These are phyloP conservation scores for Anthoceros angustus DNA, from an alignment of 225 moss, liverwort and hornwort species.

Conservation along the genomic window DNA sequence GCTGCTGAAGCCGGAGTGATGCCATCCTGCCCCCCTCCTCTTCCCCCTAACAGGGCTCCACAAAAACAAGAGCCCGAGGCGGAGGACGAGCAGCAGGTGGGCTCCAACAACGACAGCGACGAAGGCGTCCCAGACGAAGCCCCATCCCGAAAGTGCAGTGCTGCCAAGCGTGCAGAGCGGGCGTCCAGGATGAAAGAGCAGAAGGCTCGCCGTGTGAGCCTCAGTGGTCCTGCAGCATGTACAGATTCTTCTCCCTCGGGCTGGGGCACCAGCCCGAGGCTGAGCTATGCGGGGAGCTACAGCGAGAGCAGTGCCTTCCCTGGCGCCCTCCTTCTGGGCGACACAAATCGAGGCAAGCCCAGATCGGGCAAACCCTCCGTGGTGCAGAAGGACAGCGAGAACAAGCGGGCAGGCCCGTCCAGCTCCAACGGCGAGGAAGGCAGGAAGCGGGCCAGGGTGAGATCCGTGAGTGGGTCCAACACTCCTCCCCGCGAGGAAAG, in stretches of 20 bases:
- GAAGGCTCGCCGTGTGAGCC: constrained; percentile 39
- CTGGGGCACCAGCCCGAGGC: constrained; percentile 9
- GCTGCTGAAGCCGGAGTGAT: background rate
- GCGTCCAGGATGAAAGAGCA: constrained; percentile 41
- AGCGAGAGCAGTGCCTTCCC: background rate
- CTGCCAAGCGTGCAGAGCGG: constrained; percentile 37
- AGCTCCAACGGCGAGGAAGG: constrained; percentile 6
- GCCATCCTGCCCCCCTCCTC: constrained; percentile 16
- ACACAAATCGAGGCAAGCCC: background rate
- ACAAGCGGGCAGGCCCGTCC: constrained; percentile 6
- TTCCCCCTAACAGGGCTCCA: constrained; percentile 24
- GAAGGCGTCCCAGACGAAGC: background rate
- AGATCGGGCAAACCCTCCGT: constrained; percentile 10
- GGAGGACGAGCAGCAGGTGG: background rate
- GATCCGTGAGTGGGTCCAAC: constrained; percentile 36
- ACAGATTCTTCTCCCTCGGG: constrained; percentile 34
- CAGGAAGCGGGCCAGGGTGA: constrained; percentile 20
- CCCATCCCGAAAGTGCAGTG: constrained; percentile 22
- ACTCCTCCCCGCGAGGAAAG: constrained; percentile 13
- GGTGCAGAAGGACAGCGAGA: constrained; percentile 7
- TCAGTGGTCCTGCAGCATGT: constrained; percentile 28
- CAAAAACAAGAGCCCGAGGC: constrained; percentile 14
- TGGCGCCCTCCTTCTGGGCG: background rate
- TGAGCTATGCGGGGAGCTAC: background rate
- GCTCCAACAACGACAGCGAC: background rate